Evolutionary conservation across 169 alveolate genomes (phyloP).

Genomic region (Plasmodium vivax): DNA sequence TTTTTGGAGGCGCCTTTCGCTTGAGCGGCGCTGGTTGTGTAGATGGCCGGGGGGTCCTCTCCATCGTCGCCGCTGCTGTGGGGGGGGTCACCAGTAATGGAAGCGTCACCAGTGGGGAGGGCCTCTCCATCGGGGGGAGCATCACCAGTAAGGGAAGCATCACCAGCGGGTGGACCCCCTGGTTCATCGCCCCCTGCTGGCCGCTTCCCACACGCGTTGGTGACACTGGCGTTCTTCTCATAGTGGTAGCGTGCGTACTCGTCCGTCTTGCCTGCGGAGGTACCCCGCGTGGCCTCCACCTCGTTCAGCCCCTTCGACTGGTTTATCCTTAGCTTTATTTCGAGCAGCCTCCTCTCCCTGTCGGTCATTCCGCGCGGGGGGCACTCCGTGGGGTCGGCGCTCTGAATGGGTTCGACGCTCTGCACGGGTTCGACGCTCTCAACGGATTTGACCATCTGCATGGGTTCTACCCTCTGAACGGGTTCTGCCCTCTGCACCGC

Average conservation of each 20-base stretch:
- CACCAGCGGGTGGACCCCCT: neutral
- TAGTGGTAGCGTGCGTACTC: conserved; percentile 18
- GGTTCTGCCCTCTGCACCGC: neutral
- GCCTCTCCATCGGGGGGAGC: too few species aligned
- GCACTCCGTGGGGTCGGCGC: neutral
- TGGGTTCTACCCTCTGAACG: too few species aligned
- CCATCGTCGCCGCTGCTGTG: neutral
- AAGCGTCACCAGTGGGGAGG: too few species aligned
- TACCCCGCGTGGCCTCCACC: conserved; percentile 34
- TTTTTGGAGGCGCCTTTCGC: neutral
- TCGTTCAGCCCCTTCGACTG: conserved; percentile 46
- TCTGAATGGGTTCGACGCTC: too few species aligned
- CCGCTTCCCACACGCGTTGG: conserved; percentile 4
- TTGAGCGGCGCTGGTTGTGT: conserved; percentile 37
- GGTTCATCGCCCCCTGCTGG: neutral
- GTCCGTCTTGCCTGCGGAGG: conserved; percentile 28
- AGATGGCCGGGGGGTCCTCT: neutral
- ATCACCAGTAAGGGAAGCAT: too few species aligned
- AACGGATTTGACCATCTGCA: too few species aligned
- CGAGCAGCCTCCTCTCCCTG: conserved; percentile 17
- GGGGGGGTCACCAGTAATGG: neutral
- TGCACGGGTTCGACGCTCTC: neutral
- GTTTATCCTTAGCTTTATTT: conserved; percentile 41
- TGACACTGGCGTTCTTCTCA: conserved; percentile 20
- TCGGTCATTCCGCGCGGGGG: conserved; percentile 12